A percentile compares a stretch with the other conserved stretches of the same genome.
Conservation (phyloP, 2,329 filamentous ascomycete species). For the Onygena corvina region DNA sequence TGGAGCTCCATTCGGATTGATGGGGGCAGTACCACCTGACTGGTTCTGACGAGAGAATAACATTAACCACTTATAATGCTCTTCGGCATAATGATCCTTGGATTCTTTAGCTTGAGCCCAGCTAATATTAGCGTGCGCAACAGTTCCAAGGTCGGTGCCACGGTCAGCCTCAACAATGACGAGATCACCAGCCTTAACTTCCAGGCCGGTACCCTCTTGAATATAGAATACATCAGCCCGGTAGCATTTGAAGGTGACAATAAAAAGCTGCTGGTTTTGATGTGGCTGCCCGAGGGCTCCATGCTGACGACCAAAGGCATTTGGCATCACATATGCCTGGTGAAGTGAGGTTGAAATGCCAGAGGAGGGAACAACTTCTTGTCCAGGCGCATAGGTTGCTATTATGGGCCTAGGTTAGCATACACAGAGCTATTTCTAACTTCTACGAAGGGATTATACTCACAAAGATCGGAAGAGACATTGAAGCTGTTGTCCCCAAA, state of each 20-base stretch:
- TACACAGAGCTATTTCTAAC: not conserved
- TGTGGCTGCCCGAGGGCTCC: constrained; percentile 27
- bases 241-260: constrained; percentile 94
- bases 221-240: constrained; percentile 95
- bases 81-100: constrained; percentile 83
- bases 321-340: constrained; percentile 30
- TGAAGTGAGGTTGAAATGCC: constrained; percentile 28
- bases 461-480: constrained; percentile 32
- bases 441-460: constrained; percentile 22
- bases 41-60: constrained; percentile 79
- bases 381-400: constrained; percentile 35
- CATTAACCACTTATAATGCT: constrained; percentile 97
- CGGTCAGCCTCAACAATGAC: constrained; percentile 97
- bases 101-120: constrained; percentile 77
- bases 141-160: constrained; percentile 87
- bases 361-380: constrained; percentile 28
- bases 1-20: constrained; percentile 44
- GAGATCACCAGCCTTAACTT: constrained; percentile 79
- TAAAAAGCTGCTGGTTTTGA: constrained; percentile 50
- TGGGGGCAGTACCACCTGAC: constrained; percentile 30
- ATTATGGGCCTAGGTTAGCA: constrained; percentile 10
- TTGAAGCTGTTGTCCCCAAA: constrained; percentile 28
- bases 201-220: constrained; percentile 84
- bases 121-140: constrained; percentile 75
- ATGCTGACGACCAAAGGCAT: constrained; percentile 29